Evolutionary conservation across 805 yeast genomes (phyloP), one percentile per base, ranked within the genome.

Genomic region (Zygoascus bituminiphila): DNA sequence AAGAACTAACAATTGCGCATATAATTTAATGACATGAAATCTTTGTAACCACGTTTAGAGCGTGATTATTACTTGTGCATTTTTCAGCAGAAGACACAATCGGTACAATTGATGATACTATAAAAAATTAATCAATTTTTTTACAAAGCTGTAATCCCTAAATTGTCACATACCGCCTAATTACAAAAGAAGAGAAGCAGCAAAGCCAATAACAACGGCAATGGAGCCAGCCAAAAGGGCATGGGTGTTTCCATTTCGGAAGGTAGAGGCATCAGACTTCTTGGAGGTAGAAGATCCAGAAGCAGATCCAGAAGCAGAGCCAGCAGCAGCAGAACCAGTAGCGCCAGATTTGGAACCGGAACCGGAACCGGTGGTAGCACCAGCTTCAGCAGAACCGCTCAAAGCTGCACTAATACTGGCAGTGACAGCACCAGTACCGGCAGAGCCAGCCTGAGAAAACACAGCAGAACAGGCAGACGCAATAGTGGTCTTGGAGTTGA

Each of bases 401-500:
- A 59, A 58, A 43, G 72, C 52, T 23, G 63, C 61, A 42, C 72
- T 38, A 64, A 54, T 65, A 22, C 64, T 57, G 46, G 68, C 74
- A 40, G 77, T 61, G 49, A 81, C 72, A 24, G 78, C 52, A 49
- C 88, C 87, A 49, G 79, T 62, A 64, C 94, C 95, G 45, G 75
- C 73, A 51, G 75, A 53, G 63, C 94, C 94, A 57, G 89, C 88
- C 56, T 80, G 75, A 20, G 68, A 64, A 55, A 86, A 60, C 52
- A 73, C 59, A 25, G 78, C 69, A 23, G 76, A 56, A 69, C 88
- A 82, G 37, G 76, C 62, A 20, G 77, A 66, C 33, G 73, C 72
- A 31, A 73, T 63, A 49, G 70, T 51, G 29, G 75, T 63, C 48
- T 68, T 67, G 41, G 67, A 57, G 47, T 62, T 61, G 47, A 77